Base-by-base conservation (phyloP, 768 basidiomycete species). In the Kwoniella sp. region DNA sequence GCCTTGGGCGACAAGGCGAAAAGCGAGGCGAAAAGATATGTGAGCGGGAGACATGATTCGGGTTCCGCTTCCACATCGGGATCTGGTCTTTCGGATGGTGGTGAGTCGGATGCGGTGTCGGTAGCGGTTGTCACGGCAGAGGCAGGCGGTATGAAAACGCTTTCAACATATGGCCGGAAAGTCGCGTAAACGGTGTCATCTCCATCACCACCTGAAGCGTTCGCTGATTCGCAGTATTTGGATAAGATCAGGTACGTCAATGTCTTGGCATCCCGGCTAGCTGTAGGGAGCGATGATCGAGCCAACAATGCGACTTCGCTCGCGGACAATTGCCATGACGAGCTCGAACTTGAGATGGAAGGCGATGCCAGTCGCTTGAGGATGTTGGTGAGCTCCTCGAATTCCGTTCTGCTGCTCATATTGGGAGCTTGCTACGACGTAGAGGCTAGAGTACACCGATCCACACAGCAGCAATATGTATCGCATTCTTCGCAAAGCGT, bases 171-270 rank as follows among this genome's bases (percentile, higher is more conserved):
- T 47, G 69, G 63, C 17, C 29, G 61, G 47, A 71, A 56, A 2
- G 55, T 53, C 13, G 53, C 4, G 17, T 54, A 61, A 2, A 61
- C 25, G 22, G 15, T 17, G 3, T 7, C 41, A 20, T 45, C 17
- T 17, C 17, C 41, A 45, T 7, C 41, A 45, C 15, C 41, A 7
- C 11, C 41, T 17, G 20, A 3, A 45, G 41, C 41, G 15, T 45
- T 45, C 4, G 41, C 41, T 45, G 23, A 20, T n/a, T 69, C 67
- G 50, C 66, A 58, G 51, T 58, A 66, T 53, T 72, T 74, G 15
- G 71, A 68, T 12, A 75, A 26, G 58, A 59, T 59, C 0, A 75
- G 66, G 41, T 54, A 71, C 0, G 74, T 64, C 4, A 75, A 28
- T 11, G 71, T 69, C 26, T 60, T 55, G 28, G 52, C 41, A 13